Percentiles rank a stretch among this genome's conserved stretches.
phyloP scores from a whole-genome alignment of 176 grass and related monocot genomes.

The Otatea glauca region DNA sequence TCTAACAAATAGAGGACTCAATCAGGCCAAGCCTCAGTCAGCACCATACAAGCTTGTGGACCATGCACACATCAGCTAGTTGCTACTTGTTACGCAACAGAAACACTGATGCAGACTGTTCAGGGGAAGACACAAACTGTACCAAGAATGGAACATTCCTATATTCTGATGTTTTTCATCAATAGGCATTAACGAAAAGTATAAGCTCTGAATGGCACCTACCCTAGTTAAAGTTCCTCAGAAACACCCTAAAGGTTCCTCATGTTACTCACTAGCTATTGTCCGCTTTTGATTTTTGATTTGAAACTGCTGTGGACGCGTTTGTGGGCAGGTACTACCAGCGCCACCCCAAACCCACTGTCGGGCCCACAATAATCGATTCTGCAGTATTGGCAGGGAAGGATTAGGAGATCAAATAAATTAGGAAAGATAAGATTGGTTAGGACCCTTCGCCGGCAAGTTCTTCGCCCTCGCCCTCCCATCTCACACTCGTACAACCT shows the following conservation, averaged over 20 bases:
- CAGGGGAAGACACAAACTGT: slow-evolving; percentile 11
- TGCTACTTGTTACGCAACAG: slow-evolving; percentile 7
- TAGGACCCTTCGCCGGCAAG: too few species aligned
- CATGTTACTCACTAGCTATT: slow-evolving; percentile 2
- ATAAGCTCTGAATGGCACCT: slow-evolving; percentile 25
- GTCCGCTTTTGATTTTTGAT: background rate
- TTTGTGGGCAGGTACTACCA: too few species aligned
- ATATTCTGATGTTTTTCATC: slow-evolving; percentile 25
- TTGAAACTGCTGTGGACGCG: too few species aligned
- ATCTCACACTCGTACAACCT: too few species aligned
- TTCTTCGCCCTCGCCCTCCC: too few species aligned
- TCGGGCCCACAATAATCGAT: too few species aligned
- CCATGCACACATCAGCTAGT: background rate
- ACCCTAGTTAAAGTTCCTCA: slow-evolving; percentile 51
- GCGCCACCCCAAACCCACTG: too few species aligned
- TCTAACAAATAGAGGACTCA: background rate
- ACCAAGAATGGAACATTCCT: slow-evolving; percentile 31
- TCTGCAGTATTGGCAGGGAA: too few species aligned
- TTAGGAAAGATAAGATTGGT: too few species aligned
- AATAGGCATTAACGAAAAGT: background rate
- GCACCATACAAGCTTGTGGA: slow-evolving; percentile 6
- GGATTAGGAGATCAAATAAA: too few species aligned
- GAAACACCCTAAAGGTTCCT: slow-evolving; percentile 26
- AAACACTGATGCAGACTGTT: slow-evolving; percentile 4
- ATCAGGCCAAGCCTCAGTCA: background rate